A percentile compares a stretch with the other conserved stretches of the same genome.
These are phyloP conservation scores for Berberis thunbergii DNA, from an alignment of 164 flowering plant species.

Conservation along the genomic window DNA sequence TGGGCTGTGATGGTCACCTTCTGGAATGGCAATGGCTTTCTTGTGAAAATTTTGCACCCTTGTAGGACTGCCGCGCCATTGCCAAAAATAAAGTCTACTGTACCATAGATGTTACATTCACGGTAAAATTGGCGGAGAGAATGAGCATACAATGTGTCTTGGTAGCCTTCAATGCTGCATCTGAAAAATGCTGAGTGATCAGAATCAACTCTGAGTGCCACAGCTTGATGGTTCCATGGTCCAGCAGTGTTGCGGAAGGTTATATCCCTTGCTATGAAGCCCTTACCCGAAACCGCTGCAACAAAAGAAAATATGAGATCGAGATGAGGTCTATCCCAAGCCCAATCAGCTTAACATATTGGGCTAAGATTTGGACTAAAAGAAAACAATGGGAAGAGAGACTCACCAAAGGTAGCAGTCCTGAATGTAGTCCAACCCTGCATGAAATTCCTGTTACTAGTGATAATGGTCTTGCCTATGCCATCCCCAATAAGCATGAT, in stretches of 20 bases:
- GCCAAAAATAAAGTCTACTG: slow-evolving; percentile 90
- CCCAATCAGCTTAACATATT: not conserved
- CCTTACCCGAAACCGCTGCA: slow-evolving; percentile 69
- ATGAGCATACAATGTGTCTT: slow-evolving; percentile 87
- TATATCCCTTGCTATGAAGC: slow-evolving; percentile 85
- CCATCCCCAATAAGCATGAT: slow-evolving; percentile 87
- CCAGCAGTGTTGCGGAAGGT: slow-evolving; percentile 87
- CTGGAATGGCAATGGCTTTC: slow-evolving; percentile 64
- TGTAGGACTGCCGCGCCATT: slow-evolving; percentile 86
- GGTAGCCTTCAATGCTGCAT: slow-evolving; percentile 85
- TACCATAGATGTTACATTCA: slow-evolving; percentile 72
- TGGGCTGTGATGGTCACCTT: slow-evolving; percentile 88
- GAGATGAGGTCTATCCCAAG: too few species aligned
- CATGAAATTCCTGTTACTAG: slow-evolving; percentile 62
- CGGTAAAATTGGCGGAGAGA: slow-evolving; percentile 88
- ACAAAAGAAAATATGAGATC: not conserved
- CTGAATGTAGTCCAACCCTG: slow-evolving; percentile 86
- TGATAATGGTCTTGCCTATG: slow-evolving; percentile 52
- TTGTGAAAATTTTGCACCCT: slow-evolving; percentile 65
- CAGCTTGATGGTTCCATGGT: slow-evolving; percentile 64
- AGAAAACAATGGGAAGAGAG: too few species aligned
- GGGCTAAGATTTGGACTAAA: not conserved
- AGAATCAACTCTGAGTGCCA: slow-evolving; percentile 81
- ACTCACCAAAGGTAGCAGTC: slow-evolving; percentile 77
- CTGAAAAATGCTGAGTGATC: slow-evolving; percentile 78